Evolutionary conservation across 2,329 filamentous ascomycete species (phyloP), one percentile per base, ranked within the genome.

Genomic region (Botryotinia calthae): DNA sequence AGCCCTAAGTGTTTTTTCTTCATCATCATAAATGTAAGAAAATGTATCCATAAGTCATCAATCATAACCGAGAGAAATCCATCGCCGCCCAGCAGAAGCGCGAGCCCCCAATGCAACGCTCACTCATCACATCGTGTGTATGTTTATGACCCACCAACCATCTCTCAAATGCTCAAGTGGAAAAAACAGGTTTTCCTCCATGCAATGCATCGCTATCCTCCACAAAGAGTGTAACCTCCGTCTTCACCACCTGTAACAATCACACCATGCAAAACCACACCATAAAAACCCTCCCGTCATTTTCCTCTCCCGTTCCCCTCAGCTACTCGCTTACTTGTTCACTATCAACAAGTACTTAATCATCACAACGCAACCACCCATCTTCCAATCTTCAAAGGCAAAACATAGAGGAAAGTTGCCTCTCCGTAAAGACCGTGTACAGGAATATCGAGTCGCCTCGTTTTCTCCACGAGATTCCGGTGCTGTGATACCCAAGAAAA

Each of bases 361-460:
- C 61, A 31, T 20, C 61, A 42, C n/a, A 31, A 31, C 65, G 20
- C 10, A 22, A n/a, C 34, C 48, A 28, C 18, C 25, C 25, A 42
- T n/a, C 37, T 7, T 62, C 59, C 34, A 20, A 56, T 67, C 34
- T 66, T 25, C 37, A 28, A 48, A 61, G 28, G 22, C 25, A 22
- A 28, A 42, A 61, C 12, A 56, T 56, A 28, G 16, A 34, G 31
- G 18, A 40, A 62, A 72, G 77, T 70, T 73, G 63, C 74, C 75
- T 76, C 77, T 75, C 76, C 75, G 75, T 77, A 78, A 76, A 70
- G 79, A 80, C 76, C 74, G 79, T 78, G 65, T 56, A 56, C n/a
- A n/a, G 65, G 48, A 70, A 31, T 28, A 56, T 73, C 75, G 78
- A 80, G 79, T 80, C 77, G 79, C 79, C 79, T 80, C 79, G 70